A percentile compares a stretch with the other conserved stretches of the same genome.
These are phyloP conservation scores for Euclidium syriacum DNA, from an alignment of 345 rosid species.

Conservation along the genomic window DNA sequence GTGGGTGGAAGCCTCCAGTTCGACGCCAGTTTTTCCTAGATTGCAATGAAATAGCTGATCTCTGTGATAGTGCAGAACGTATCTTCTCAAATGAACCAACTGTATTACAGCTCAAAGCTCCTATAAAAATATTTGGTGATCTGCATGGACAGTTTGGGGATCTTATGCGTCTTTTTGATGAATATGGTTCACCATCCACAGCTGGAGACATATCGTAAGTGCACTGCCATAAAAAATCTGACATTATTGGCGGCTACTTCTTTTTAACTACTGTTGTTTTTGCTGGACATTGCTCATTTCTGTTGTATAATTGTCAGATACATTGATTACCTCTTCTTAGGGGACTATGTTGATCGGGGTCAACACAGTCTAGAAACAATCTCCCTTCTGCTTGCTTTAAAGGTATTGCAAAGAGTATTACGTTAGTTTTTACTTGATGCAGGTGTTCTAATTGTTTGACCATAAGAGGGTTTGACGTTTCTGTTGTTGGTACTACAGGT, in stretches of 20 bases:
- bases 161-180: constrained; percentile 96
- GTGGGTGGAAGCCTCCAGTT: constrained; percentile 97
- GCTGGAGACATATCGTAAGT: constrained; percentile 96
- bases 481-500: constrained; percentile 44
- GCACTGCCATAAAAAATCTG: not conserved
- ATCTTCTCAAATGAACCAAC: constrained; percentile 81
- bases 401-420: constrained; percentile 39
- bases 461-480: constrained; percentile 15
- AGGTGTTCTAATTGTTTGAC: constrained; percentile 2
- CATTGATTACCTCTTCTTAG: constrained; percentile 92
- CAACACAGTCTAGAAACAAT: constrained; percentile 94
- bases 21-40: constrained; percentile 87
- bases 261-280: not conserved
- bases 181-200: constrained; percentile 90
- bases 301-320: constrained; percentile 48
- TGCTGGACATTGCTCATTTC: constrained; percentile 6
- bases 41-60: constrained; percentile 91
- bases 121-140: constrained; percentile 91
- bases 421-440: constrained; percentile 9
- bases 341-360: constrained; percentile 96
- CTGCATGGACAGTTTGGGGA: constrained; percentile 94
- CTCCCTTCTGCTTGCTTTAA: constrained; percentile 79
- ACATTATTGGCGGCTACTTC: not conserved
- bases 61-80: constrained; percentile 82
- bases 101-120: constrained; percentile 84